Evolutionary conservation across 2,329 filamentous ascomycete genomes (phyloP), one percentile per base, ranked within the genome.

Genomic region (Diaporthe vaccinii): DNA sequence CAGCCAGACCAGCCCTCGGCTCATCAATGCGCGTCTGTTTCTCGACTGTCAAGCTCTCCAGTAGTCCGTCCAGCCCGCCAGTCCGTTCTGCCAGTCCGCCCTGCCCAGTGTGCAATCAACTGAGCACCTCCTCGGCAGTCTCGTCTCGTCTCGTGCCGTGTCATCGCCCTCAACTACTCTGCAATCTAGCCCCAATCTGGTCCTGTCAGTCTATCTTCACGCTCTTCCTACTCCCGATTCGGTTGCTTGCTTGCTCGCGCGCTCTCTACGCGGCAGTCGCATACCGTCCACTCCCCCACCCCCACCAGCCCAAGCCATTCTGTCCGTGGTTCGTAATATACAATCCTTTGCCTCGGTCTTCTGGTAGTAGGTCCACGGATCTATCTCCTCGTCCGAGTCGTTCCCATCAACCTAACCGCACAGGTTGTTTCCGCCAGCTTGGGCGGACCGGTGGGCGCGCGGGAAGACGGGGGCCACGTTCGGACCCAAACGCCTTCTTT

Each of bases 81-180:
- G 61, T 34, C 15, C 15, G 17, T 46, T 15, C 34, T 41, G 58
- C 15, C 44, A 17, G 41, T 17, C 61, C 9, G 44, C 25, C 62
- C 41, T 34, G 25, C 20, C 59, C 36, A 9, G 9, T 34, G 20
- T 51, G 34, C 34, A 1, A n/a, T 49, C 31, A 34, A 25, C 46
- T 28, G 49, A 68, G 62, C 31, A 31, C 41, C 22, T 39, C 25
- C 39, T 39, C 57, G 46, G 57, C 57, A 39, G 58, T 62, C 57
- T 62, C 70, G 73, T 49, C 68, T 72, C 41, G 68, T 72, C n/a
- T 67, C 67, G 39, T 72, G 67, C 70, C 68, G 58, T 75, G 62
- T 51, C 68, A 68, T 68, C 62, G 46, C 62, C 46, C 46, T 68
- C 62, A 8, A 25, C 62, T 58, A 51, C 58, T 62, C 55, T 20